Evolutionary conservation across 1,139 yeast species (phyloP), one percentile per base, ranked within the genome.

Genomic region (Debaryomyces psychrophilus): DNA sequence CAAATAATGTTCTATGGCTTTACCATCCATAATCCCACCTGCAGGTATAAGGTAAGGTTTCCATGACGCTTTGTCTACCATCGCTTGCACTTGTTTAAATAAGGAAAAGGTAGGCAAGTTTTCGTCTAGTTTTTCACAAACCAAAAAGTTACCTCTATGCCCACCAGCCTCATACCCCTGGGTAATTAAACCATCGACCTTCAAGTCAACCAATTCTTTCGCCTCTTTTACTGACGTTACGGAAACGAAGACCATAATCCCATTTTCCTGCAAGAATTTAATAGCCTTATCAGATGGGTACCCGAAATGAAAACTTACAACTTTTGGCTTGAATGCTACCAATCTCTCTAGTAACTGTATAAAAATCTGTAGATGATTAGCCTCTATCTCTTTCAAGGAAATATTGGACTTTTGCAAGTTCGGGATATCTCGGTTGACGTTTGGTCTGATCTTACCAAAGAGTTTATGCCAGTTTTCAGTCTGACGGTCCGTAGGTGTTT

Each of bases 121-220:
- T 35, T 65, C 72, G 50, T 76, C 81, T 2, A 53, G 39, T 6
- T 44, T 45, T 15, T 53, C 56, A 12, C 53, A 55, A 2, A 52
- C 52, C 8, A 67, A 50, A 47, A 71, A 77, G 51, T 69, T 71
- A 1, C 83, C 83, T 31, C 83, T 57, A 54, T 79, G 83, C 0
- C 83, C 83, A 36, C 83, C 83, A 2, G 83, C 83, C 55, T 77
- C 82, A 56, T 66, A 71, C 0, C 83, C 82, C 58, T 79, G 83
- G 29, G 71, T 60, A 2, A 75, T 60, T 5, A 77, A 58, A 3
- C 78, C 82, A 52, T 75, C 76, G 8, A 68, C 65, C 0, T 65
- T 67, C 0, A 51, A 37, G 0, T 58, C 58, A 4, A 61, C 22
- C 5, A 66, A 53, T 11, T 53, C 40, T 14, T 54, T 35, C 0